Percentiles rank a stretch among this genome's conserved stretches.
Evolutionary conservation across 129 eudicot genomes (phyloP).

Genomic region (Chrysanthemum seticuspe): DNA sequence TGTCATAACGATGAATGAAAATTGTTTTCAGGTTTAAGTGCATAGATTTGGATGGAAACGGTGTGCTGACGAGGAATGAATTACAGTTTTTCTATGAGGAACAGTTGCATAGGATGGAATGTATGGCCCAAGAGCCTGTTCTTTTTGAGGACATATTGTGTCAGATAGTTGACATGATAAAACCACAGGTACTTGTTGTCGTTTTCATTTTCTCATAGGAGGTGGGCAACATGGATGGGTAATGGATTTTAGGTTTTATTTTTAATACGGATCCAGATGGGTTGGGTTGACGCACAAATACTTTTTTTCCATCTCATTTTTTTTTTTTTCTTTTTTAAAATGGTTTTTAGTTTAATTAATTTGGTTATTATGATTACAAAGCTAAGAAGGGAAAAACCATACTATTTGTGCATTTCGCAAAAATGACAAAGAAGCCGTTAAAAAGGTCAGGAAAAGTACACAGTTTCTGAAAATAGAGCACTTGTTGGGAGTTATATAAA

Average conservation of each 20-base stretch:
- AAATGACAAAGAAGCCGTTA: no score
- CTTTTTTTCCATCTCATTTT: neutral
- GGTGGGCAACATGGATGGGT: conserved; percentile 7
- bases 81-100: conserved; percentile 64
- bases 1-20: neutral
- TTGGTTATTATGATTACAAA: neutral
- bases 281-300: conserved; percentile 2
- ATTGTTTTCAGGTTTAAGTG: conserved; percentile 52
- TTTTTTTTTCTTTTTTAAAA: no score
- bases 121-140: conserved; percentile 69
- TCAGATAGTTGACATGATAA: conserved; percentile 60
- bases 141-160: conserved; percentile 59
- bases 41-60: conserved; percentile 66
- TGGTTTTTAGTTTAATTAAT: neutral
- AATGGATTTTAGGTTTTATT: neutral
- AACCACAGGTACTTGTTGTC: conserved; percentile 42
- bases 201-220: neutral
- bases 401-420: no score
- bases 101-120: conserved; percentile 67
- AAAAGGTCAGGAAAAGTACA: no score
- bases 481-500: no score
- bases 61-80: conserved; percentile 53
- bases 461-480: no score
- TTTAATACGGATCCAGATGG: neutral
- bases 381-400: neutral